Conservation (phyloP, 2,329 filamentous ascomycete genomes). For the Diaporthe citri region DNA sequence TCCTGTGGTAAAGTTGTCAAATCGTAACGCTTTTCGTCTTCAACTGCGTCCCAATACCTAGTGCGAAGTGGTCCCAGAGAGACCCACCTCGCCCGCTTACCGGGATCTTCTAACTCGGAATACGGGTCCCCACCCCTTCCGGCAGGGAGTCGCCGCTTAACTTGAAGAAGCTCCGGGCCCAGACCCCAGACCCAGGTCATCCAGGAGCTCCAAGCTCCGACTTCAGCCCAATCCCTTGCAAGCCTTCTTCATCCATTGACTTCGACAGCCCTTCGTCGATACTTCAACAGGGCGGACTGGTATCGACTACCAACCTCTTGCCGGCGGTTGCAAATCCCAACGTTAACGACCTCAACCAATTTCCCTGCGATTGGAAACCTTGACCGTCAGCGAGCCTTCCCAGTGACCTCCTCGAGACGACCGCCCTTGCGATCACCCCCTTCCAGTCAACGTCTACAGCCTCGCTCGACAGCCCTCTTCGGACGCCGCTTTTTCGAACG, state of each 20-base stretch:
- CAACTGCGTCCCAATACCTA: not conserved
- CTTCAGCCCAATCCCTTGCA: conserved; percentile 17
- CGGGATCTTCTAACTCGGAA: conserved; percentile 24
- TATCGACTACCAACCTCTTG: not conserved
- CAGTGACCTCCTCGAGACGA: not conserved
- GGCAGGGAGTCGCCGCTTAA: conserved; percentile 12
- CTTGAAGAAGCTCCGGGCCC: conserved; percentile 28
- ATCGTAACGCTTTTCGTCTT: not conserved
- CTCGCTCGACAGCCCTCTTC: not conserved
- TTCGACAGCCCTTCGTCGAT: not conserved
- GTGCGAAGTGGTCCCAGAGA: not conserved
- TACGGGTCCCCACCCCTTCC: conserved; percentile 22
- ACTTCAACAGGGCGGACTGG: not conserved
- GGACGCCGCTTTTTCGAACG: not conserved
- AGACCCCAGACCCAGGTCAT: conserved; percentile 19
- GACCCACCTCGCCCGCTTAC: conserved; percentile 11
- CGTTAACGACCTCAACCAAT: not conserved
- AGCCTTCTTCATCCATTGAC: conserved; percentile 4
- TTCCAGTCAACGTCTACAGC: not conserved
- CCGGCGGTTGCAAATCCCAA: not conserved
- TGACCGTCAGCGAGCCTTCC: not conserved
- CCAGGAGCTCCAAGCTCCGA: conserved; percentile 30
- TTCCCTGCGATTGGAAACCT: not conserved
- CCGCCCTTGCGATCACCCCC: not conserved
- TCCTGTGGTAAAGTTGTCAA: not conserved